phyloP scores from a whole-genome alignment of 352 stramenopile species.

The Phytopythium vexans region DNA sequence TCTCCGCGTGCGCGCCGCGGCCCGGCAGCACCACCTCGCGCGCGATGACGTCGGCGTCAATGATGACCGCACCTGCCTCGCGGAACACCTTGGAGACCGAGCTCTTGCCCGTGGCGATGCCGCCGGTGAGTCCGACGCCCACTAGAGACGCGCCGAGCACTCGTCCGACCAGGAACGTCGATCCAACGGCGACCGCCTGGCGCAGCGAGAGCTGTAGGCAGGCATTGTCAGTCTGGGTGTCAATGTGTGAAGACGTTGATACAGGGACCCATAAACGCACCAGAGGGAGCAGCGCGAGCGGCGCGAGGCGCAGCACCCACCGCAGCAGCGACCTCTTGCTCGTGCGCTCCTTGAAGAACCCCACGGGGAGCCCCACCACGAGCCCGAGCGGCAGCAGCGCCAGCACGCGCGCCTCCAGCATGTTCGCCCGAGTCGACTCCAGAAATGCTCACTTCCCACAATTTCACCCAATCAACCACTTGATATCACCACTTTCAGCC shows the following conservation, averaged over 20 bases:
- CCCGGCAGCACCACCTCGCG: slow-evolving; percentile 78
- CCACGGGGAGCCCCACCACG: slow-evolving; percentile 37
- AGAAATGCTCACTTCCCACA: background rate
- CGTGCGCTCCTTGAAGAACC: slow-evolving; percentile 51
- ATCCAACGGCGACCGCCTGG: slow-evolving; percentile 17
- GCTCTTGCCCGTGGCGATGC: slow-evolving; percentile 84
- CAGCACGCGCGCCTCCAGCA: slow-evolving; percentile 22
- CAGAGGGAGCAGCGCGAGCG: slow-evolving; percentile 32
- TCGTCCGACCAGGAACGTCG: slow-evolving; percentile 32
- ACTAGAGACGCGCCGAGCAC: slow-evolving; percentile 56
- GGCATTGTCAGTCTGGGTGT: background rate
- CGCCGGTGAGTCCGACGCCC: slow-evolving; percentile 75
- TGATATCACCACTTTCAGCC: slow-evolving; percentile 13
- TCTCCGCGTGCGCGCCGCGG: slow-evolving; percentile 65
- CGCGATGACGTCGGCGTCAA: slow-evolving; percentile 81
- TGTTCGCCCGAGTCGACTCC: slow-evolving; percentile 10
- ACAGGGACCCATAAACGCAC: slow-evolving; percentile 18
- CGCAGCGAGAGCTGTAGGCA: slow-evolving; percentile 35
- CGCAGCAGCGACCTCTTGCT: slow-evolving; percentile 37
- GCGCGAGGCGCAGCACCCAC: slow-evolving; percentile 36
- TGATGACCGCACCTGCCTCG: slow-evolving; percentile 58
- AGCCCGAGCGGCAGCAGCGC: slow-evolving; percentile 31
- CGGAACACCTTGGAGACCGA: slow-evolving; percentile 67
- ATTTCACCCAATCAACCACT: slow-evolving; percentile 6
- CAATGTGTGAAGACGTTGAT: background rate